phyloP scores from a whole-genome alignment of 176 grass and related monocot genomes.

The Cymbopogon citratus region DNA sequence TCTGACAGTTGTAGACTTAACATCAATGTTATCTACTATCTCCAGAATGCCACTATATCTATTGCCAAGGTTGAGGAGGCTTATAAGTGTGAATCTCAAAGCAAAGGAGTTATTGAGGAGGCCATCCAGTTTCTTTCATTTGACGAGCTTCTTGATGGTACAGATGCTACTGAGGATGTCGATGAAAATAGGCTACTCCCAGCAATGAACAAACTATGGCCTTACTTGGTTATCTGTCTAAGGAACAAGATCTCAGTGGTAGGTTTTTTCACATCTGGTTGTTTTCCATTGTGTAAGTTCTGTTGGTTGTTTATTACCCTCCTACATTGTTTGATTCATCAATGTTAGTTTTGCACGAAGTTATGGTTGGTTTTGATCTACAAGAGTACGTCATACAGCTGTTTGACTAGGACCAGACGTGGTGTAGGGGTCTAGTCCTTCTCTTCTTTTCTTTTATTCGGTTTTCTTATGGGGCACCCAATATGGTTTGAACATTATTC shows the following conservation, averaged over 20 bases:
- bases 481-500: background rate
- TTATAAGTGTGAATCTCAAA: slow-evolving; percentile 72
- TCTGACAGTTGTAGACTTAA: background rate
- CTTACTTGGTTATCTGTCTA: slow-evolving; percentile 81
- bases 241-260: slow-evolving; percentile 93
- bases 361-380: background rate
- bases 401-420: slow-evolving; percentile 19
- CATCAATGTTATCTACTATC: slow-evolving; percentile 19
- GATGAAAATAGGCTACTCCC: slow-evolving; percentile 89
- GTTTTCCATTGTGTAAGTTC: slow-evolving; percentile 10
- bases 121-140: slow-evolving; percentile 65
- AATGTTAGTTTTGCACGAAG: background rate
- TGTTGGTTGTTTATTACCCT: background rate
- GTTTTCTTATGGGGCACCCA: background rate
- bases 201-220: slow-evolving; percentile 96
- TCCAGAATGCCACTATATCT: slow-evolving; percentile 60
- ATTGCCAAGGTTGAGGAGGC: slow-evolving; percentile 83
- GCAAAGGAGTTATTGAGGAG: slow-evolving; percentile 64
- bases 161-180: slow-evolving; percentile 52
- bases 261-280: slow-evolving; percentile 21
- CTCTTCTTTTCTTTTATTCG: background rate
- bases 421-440: background rate
- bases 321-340: slow-evolving; percentile 4
- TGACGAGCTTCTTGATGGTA: slow-evolving; percentile 56
- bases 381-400: background rate